A percentile compares a stretch with the other conserved stretches of the same genome.
Conservation (phyloP, 2,329 filamentous ascomycete genomes). For the Meredithiella fracta region DNA sequence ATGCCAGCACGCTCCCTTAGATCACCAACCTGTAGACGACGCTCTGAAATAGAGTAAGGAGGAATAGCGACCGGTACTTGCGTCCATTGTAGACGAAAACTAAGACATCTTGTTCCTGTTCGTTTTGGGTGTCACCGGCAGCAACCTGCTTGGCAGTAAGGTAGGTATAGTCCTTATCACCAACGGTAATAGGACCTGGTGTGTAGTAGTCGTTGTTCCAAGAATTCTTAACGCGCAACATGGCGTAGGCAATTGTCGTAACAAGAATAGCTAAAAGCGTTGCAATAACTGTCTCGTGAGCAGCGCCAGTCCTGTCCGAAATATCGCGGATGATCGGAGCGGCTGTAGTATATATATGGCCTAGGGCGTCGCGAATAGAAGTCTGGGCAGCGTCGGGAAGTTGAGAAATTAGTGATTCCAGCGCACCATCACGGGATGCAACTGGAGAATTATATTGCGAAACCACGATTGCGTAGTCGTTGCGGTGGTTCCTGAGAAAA, state of each 20-base stretch:
- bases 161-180: constrained; percentile 64
- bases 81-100: constrained; percentile 4
- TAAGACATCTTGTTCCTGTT: constrained; percentile 7
- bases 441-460: constrained; percentile 34
- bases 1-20: constrained; percentile 51
- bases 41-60: constrained; percentile 58
- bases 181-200: constrained; percentile 37
- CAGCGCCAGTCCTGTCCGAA: constrained; percentile 32
- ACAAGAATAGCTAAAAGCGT: constrained; percentile 33
- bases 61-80: constrained; percentile 30
- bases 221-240: constrained; percentile 39
- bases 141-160: constrained; percentile 63
- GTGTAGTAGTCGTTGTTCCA: constrained; percentile 24
- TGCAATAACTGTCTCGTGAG: constrained; percentile 29
- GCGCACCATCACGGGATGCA: constrained; percentile 22
- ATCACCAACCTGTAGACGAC: constrained; percentile 49
- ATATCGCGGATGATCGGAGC: constrained; percentile 36
- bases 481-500: constrained; percentile 11
- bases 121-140: constrained; percentile 19
- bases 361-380: constrained; percentile 30
- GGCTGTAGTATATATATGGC: constrained; percentile 23
- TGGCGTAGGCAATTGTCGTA: constrained; percentile 21
- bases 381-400: constrained; percentile 30
- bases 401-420: constrained; percentile 40
- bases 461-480: constrained; percentile 36